Percentiles rank a stretch among this genome's conserved stretches.
Conservation (phyloP, 2,329 filamentous ascomycete species). For the Cladosporium velox region DNA sequence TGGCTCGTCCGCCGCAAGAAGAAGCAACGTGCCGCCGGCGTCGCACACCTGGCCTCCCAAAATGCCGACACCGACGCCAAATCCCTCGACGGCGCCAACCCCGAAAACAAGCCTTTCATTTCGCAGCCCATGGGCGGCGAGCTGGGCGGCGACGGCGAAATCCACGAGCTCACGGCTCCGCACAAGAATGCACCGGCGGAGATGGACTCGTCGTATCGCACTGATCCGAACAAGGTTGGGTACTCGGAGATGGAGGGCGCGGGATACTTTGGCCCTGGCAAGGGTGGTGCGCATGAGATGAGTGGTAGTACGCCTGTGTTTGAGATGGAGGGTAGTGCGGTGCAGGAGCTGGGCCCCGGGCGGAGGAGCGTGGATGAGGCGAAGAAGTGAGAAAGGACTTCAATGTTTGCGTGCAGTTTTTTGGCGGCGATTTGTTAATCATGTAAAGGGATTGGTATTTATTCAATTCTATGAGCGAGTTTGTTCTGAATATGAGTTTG, state of each 20-base stretch:
- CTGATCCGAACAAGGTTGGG: conserved; percentile 37
- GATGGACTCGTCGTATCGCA: conserved; percentile 36
- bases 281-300: conserved; percentile 28
- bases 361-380: conserved; percentile 20
- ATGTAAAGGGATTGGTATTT: neutral
- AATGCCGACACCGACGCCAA: conserved; percentile 36
- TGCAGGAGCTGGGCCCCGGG: conserved; percentile 25
- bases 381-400: conserved; percentile 21
- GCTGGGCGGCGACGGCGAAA: conserved; percentile 34
- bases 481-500: too few species aligned
- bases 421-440: neutral
- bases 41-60: conserved; percentile 18
- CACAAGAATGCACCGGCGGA: conserved; percentile 33
- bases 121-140: conserved; percentile 38
- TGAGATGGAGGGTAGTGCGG: conserved; percentile 35
- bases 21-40: conserved; percentile 25
- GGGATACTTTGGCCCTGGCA: conserved; percentile 25
- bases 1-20: conserved; percentile 34
- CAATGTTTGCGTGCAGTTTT: neutral
- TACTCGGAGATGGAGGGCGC: conserved; percentile 38
- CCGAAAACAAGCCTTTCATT: conserved; percentile 30
- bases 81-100: conserved; percentile 21
- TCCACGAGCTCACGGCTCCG: conserved; percentile 38
- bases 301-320: conserved; percentile 30
- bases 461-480: neutral